Evolutionary conservation across 768 basidiomycete genomes (phyloP).

Genomic region (Mycena amicta): DNA sequence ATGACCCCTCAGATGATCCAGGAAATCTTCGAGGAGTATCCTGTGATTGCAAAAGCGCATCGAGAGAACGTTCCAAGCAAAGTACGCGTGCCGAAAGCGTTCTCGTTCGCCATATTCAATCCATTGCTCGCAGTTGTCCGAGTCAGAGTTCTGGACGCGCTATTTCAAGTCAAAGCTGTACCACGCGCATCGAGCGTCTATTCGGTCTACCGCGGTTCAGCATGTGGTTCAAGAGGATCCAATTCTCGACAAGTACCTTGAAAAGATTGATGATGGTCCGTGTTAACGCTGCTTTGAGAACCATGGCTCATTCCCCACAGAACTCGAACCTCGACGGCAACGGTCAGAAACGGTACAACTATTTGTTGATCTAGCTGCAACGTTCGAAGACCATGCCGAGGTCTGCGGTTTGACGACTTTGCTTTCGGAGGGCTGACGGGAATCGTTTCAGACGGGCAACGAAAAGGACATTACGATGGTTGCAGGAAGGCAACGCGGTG

Average conservation of each 20-base stretch:
- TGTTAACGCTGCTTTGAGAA: constrained; percentile 2
- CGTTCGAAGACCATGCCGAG: constrained; percentile 88
- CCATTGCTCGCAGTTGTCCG: constrained; percentile 61
- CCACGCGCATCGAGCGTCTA: constrained; percentile 92
- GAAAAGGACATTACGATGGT: constrained; percentile 94
- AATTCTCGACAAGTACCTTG: constrained; percentile 95
- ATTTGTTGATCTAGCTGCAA: constrained; percentile 86
- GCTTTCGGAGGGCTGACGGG: too few relatives aligned
- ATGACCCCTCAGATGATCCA: constrained; percentile 90
- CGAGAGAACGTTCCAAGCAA: constrained; percentile 89
- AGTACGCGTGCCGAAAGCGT: constrained; percentile 43
- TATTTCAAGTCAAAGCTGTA: constrained; percentile 97
- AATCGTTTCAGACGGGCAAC: constrained; percentile 71
- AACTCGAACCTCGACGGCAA: constrained; percentile 74
- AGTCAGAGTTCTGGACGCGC: constrained; percentile 94
- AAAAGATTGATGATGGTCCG: constrained; percentile 91
- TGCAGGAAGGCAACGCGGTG: constrained; percentile 84
- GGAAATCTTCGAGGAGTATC: constrained; percentile 98
- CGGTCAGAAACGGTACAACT: constrained; percentile 70
- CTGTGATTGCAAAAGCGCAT: constrained; percentile 90
- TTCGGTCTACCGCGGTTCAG: constrained; percentile 81
- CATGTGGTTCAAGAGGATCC: constrained; percentile 88
- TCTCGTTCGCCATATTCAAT: constrained; percentile 9
- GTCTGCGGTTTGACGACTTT: too few relatives aligned
- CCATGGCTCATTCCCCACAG: constrained; percentile 38